Evolutionary conservation across 192 early-diverging fungal genomes (phyloP).

Genomic region (Linnemannia schmuckeri): DNA sequence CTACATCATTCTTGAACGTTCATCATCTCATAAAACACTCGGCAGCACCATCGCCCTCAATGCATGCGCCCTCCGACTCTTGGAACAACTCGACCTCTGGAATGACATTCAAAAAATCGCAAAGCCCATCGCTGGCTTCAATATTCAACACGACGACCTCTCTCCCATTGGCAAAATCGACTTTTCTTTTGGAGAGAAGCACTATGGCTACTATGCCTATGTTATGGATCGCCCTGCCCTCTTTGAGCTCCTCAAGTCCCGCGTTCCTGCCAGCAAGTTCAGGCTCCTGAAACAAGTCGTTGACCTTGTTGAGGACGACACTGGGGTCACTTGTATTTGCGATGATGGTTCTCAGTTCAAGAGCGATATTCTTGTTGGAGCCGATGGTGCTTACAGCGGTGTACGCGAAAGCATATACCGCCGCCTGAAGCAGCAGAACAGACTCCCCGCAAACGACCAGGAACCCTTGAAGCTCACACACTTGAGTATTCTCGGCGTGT

Average conservation of each 20-base stretch:
- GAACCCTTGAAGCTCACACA: slow-evolving; percentile 20
- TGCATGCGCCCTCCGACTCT: slow-evolving; percentile 28
- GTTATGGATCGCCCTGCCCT: slow-evolving; percentile 40
- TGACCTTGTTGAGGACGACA: slow-evolving; percentile 8
- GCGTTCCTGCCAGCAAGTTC: slow-evolving; percentile 18
- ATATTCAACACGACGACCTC: slow-evolving; percentile 21
- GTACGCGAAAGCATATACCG: slow-evolving; percentile 30
- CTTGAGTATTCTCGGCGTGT: slow-evolving; percentile 32
- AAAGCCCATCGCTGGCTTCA: slow-evolving; percentile 36
- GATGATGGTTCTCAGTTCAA: slow-evolving; percentile 27
- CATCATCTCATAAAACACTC: slow-evolving; percentile 7
- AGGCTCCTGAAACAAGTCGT: slow-evolving; percentile 23
- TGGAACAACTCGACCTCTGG: slow-evolving; percentile 48
- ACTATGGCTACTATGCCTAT: slow-evolving; percentile 34
- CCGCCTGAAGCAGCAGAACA: neutral
- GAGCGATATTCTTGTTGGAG: slow-evolving; percentile 37
- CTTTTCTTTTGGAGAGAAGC: slow-evolving; percentile 29
- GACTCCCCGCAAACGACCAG: slow-evolving; percentile 12
- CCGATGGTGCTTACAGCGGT: slow-evolving; percentile 39
- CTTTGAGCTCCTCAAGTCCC: slow-evolving; percentile 27
- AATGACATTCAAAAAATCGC: slow-evolving; percentile 25
- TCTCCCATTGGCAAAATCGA: slow-evolving; percentile 22
- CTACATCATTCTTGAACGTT: slow-evolving; percentile 45
- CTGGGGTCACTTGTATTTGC: slow-evolving; percentile 15
- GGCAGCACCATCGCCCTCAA: slow-evolving; percentile 49